Conservation (phyloP, 2,329 filamentous ascomycete genomes). For the Colletotrichum coccodes region DNA sequence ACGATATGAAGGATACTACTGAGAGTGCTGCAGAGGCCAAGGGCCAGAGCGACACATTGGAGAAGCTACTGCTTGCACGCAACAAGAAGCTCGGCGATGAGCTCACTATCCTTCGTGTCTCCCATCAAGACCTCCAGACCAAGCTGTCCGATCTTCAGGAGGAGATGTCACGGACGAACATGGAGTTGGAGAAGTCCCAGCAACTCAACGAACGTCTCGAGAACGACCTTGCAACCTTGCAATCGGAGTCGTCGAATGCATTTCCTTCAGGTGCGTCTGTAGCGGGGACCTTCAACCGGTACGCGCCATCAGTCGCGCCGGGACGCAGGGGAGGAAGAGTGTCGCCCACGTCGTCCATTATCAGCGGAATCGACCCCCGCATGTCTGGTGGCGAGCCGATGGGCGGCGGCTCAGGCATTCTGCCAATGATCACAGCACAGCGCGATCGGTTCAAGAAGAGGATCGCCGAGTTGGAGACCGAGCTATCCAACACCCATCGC, state of each 20-base stretch:
- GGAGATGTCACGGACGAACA: slow-evolving; percentile 83
- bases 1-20: slow-evolving; percentile 54
- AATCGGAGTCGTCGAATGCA: slow-evolving; percentile 83
- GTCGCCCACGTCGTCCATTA: slow-evolving; percentile 97
- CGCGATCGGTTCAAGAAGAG: slow-evolving; percentile 98
- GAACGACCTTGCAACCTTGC: slow-evolving; percentile 87
- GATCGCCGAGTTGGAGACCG: slow-evolving; percentile 88
- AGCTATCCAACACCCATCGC: slow-evolving; percentile 85
- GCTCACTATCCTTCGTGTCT: slow-evolving; percentile 90
- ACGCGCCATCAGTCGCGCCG: slow-evolving; percentile 70
- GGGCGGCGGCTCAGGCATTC: slow-evolving; percentile 83
- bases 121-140: slow-evolving; percentile 88
- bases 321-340: slow-evolving; percentile 74
- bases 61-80: slow-evolving; percentile 88
- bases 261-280: slow-evolving; percentile 93
- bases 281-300: slow-evolving; percentile 89
- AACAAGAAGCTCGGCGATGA: slow-evolving; percentile 98
- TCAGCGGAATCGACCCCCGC: slow-evolving; percentile 90
- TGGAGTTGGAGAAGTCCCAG: slow-evolving; percentile 86
- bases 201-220: slow-evolving; percentile 90
- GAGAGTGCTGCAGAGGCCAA: slow-evolving; percentile 63
- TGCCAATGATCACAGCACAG: slow-evolving; percentile 98
- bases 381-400: slow-evolving; percentile 69
- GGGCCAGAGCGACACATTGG: slow-evolving; percentile 81
- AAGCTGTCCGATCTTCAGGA: slow-evolving; percentile 84